Conservation (phyloP, 1,139 yeast species). For the Blastobotrys proliferans region DNA sequence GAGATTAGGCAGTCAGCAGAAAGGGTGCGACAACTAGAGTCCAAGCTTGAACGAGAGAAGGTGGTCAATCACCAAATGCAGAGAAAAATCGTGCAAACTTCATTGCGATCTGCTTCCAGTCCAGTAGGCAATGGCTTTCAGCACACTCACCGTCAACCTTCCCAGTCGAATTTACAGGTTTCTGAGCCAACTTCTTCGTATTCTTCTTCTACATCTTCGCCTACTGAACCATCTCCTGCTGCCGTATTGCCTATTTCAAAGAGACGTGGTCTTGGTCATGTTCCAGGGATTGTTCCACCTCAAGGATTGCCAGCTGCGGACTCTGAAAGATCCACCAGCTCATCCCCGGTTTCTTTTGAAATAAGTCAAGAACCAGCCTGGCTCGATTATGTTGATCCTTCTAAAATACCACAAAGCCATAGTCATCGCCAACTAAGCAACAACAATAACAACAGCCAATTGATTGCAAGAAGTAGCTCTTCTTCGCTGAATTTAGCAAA, state of each 20-base stretch:
- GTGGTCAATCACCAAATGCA: conserved; percentile 27
- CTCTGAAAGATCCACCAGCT: conserved; percentile 18
- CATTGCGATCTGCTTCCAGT: conserved; percentile 16
- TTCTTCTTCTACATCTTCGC: conserved; percentile 14
- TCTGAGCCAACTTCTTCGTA: conserved; percentile 6
- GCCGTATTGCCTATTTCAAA: conserved; percentile 9
- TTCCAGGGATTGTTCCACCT: conserved; percentile 24
- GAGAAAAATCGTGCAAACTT: conserved; percentile 27
- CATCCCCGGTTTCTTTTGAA: conserved; percentile 28
- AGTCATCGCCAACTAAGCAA: not conserved
- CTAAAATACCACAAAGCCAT: conserved; percentile 15
- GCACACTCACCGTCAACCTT: too few species aligned
- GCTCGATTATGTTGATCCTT: conserved; percentile 27
- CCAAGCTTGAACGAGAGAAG: conserved; percentile 29
- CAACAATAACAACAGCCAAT: conserved; percentile 1
- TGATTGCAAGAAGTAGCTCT: conserved; percentile 4
- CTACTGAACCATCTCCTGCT: conserved; percentile 1
- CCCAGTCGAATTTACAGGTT: not conserved
- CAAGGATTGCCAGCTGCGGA: conserved; percentile 8
- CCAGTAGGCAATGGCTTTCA: conserved; percentile 5
- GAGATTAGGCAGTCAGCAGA: conserved; percentile 33
- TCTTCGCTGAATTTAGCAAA: conserved; percentile 20
- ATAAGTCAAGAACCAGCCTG: conserved; percentile 31
- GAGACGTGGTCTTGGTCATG: conserved; percentile 20
- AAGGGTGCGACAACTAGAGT: conserved; percentile 32